Evolutionary conservation across 116 monocot species (phyloP), one percentile per base, ranked within the genome.

Genomic region (Papilionanthe hybrid): DNA sequence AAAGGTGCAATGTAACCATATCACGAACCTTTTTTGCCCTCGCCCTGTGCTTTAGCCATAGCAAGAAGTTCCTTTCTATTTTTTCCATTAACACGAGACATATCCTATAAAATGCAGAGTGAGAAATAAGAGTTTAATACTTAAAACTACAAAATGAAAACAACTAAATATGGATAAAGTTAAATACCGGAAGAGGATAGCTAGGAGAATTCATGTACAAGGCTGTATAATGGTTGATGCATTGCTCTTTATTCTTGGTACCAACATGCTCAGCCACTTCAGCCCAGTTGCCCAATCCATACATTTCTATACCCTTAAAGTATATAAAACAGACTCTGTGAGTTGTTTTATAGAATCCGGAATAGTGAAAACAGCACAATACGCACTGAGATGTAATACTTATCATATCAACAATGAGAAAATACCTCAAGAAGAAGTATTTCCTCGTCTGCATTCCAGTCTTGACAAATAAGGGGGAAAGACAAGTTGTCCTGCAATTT

Each of bases 391-490:
- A 13, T 71, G 27, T 5, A 73, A 43, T 44, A 73, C 41, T 73
- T 19, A 56, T 78, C 13, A 83, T 50, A 50, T 60, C 18, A 45
- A 37, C 6, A 71, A 41, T 18, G 56, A 42, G 25, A 25, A 15
- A 60, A n/a, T 85, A 99, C 99, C 99, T 99, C 99, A 63, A 99
- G 80, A 80, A 99, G 92, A 23, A 99, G 84, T 83, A 99, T 99
- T 86, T 99, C 99, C 87, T 99, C 99, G 80, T 99, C 99, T 76
- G 95, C 99, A 87, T 95, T 95, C 99, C 99, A 99, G 85, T 99
- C 95, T 71, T 93, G 85, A 83, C 86, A 92, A 78, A 99, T 92
- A 78, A 99, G 89, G 18, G 95, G 99, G 83, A 99, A 99, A 67
- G 99, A 95, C 75, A 99, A 82, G 78, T 92, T 95, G 88, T 99